Evolutionary conservation across 305 asterid species (phyloP), one percentile per base, ranked within the genome.

Genomic region (Andrographis paniculata): DNA sequence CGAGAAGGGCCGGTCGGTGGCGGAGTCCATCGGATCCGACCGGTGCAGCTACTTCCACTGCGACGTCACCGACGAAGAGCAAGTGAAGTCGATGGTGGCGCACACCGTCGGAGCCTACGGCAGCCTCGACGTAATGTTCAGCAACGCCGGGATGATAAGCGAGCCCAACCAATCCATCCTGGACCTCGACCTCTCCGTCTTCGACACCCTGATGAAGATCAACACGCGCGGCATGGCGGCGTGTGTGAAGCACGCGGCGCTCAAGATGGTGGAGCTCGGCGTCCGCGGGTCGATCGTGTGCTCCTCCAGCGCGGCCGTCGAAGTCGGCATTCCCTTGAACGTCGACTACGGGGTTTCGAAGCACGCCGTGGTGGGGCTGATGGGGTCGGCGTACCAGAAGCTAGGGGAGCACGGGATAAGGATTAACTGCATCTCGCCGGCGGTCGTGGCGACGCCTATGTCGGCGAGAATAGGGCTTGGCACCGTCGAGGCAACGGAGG

Each of bases 291-390:
- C 55, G 10, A 67, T 74, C 2, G 63, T 74, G 1, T 74, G 75
- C 55, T 67, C 66, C 0, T 61, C 51, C 3, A 64, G 78, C 7
- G 53, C 53, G 38, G 61, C 17, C 9, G 68, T 68, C 39, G 47
- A 46, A 13, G 43, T 22, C 9, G 75, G 73, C 2, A 48, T 45
- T 6, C 0, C 20, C 14, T 4, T 3, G 11, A 22, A 38, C 37
- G 61, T 69, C 0, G 81, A 70, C 38, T 74, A 74, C 35, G 0
- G 43, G 2, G 63, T 61, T 74, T 63, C 77, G 17, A 67, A 74
- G 60, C 70, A 67, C 15, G 81, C 70, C 16, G 68, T 74, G 16
- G 17, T 74, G 21, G 81, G 81, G 13, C 43, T 74, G 14, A 58
- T 67, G 42, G 35, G 63, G 28, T 61, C 65, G 4, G 77, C 72